Percentiles rank a stretch among this genome's conserved stretches.
phyloP scores from a whole-genome alignment of 2,329 filamentous ascomycete genomes.

The Monilinia vaccinii-corymbosi region DNA sequence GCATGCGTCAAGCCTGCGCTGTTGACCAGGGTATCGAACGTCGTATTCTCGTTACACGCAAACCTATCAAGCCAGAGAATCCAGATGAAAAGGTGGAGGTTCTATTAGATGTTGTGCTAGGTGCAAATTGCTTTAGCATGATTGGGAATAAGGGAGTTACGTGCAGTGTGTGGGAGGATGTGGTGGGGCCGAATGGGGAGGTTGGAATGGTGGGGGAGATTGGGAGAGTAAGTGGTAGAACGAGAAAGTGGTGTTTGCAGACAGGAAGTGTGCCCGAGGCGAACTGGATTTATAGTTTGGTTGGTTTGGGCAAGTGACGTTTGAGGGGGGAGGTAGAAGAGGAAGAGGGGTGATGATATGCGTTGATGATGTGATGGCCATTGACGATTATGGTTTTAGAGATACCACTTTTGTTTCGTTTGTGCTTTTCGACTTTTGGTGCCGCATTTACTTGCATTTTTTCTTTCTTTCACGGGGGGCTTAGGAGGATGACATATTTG shows the following conservation, averaged over 20 bases:
- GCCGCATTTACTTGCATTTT: not conserved
- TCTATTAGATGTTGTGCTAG: constrained; percentile 20
- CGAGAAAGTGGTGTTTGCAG: constrained; percentile 25
- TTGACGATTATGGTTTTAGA: not conserved
- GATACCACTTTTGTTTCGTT: not conserved
- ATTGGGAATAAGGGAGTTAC: constrained; percentile 21
- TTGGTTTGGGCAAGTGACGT: constrained; percentile 7
- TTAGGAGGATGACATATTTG: not conserved
- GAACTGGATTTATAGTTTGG: constrained; percentile 24
- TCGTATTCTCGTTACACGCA: constrained; percentile 71
- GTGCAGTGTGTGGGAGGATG: constrained; percentile 25
- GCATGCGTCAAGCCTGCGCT: constrained; percentile 48
- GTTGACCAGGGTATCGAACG: constrained; percentile 67
- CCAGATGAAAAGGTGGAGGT: constrained; percentile 9
- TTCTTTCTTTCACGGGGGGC: not conserved
- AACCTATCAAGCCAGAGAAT: constrained; percentile 12
- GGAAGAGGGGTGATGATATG: not conserved
- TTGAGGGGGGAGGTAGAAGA: not conserved
- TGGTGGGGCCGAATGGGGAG: constrained; percentile 22
- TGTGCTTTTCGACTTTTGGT: not conserved
- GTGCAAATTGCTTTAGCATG: constrained; percentile 20
- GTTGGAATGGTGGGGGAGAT: constrained; percentile 19
- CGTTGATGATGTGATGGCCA: not conserved
- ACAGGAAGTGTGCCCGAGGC: constrained; percentile 19
- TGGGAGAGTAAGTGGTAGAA: constrained; percentile 23